These are phyloP conservation scores for Tulasnella sp. DNA, from an alignment of 768 basidiomycete genomes.

Conservation along the genomic window DNA sequence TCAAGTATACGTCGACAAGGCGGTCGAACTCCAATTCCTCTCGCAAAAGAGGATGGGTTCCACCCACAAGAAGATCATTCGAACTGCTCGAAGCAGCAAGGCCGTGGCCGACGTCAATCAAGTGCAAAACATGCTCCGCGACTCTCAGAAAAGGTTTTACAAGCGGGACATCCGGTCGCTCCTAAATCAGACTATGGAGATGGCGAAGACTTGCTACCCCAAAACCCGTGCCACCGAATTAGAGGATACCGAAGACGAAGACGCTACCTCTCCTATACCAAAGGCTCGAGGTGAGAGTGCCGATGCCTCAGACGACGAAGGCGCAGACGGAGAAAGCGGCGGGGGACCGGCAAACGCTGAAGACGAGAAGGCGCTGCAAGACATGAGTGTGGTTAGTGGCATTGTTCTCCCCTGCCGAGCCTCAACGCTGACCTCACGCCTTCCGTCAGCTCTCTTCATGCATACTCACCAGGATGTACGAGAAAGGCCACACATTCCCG, in stretches of 20 bases:
- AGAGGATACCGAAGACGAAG: slow-evolving; percentile 11
- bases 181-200: slow-evolving; percentile 9
- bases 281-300: neutral
- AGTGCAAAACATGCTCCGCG: slow-evolving; percentile 13
- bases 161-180: slow-evolving; percentile 11
- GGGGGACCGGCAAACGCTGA: neutral
- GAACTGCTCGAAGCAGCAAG: neutral
- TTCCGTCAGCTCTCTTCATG: neutral
- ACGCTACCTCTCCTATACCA: neutral
- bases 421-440: neutral
- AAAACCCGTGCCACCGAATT: neutral
- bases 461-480: slow-evolving; percentile 11
- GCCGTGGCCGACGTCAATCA: neutral
- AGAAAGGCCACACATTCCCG: slow-evolving; percentile 14
- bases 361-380: slow-evolving; percentile 8
- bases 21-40: slow-evolving; percentile 12
- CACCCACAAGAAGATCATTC: neutral
- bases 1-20: slow-evolving; percentile 8
- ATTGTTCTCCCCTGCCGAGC: neutral
- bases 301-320: neutral
- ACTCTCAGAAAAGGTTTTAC: slow-evolving; percentile 12
- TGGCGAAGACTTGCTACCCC: neutral
- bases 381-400: slow-evolving; percentile 3
- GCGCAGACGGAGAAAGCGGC: neutral
- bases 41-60: neutral